Evolutionary conservation across 345 rosid genomes (phyloP), one percentile per base, ranked within the genome.

Genomic region (Syzygium oleosum): DNA sequence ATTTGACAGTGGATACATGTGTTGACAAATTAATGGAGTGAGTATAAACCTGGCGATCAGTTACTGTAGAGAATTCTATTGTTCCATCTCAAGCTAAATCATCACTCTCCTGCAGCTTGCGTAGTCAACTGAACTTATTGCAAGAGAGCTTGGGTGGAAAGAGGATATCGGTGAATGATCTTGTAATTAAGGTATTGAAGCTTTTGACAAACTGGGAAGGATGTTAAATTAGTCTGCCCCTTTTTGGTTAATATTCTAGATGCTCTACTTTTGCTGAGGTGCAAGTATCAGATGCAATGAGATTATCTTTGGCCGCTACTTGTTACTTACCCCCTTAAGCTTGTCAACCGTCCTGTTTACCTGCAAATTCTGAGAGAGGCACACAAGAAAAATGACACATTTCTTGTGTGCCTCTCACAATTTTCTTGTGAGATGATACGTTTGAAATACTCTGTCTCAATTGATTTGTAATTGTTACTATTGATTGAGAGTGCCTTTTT

Each of bases 141-240:
- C 99, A 95, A 94, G 98, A 96, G 90, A 95, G 95, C 91, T 94
- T 95, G 27, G 99, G 98, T 89, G 99, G 98, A 65, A 98, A 94
- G 93, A 93, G 97, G 85, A 92, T 98, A 90, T 98, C 99, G 22
- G 88, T 98, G 84, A 98, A 98, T 91, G 99, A 98, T 91, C 99
- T 96, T 90, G 99, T 98, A 53, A 97, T 98, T 88, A 98, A 98
- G 99, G 99, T 98, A 94, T 73, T 84, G 29, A 27, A 55, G 52
- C 38, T 55, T 29, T 65, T 85, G 52, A 59, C 43, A 53, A 49
- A 34, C n/a, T 46, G 65, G 84, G 85, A 87, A 77, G 78, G 10
- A 55, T 77, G 31, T 53, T 31, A 87, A 9, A 52, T n/a, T 22
- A 31, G 25, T 43, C n/a, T 54, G 49, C 31, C 58, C 1, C 25